Conservation (phyloP, 176 grass and related monocot species). For the Aechmea fasciata region DNA sequence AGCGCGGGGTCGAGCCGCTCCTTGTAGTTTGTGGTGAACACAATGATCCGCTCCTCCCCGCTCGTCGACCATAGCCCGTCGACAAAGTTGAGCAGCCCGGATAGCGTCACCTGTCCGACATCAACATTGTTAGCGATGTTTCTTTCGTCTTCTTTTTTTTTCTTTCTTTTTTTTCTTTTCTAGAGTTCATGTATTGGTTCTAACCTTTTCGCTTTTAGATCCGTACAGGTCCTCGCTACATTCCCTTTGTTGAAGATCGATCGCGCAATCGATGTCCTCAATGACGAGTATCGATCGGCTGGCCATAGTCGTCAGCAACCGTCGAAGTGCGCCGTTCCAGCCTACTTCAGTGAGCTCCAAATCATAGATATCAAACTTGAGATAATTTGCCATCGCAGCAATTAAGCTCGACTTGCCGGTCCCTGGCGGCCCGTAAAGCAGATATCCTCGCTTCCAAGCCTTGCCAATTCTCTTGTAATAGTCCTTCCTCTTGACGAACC, state of each 20-base stretch:
- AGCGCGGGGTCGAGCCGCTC: constrained; percentile 24
- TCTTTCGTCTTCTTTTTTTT: no score
- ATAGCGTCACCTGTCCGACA: constrained; percentile 3
- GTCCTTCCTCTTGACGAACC: constrained; percentile 63
- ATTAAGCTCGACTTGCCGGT: constrained; percentile 94
- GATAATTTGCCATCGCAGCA: constrained; percentile 83
- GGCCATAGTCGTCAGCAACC: constrained; percentile 60
- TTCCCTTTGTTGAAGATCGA: constrained; percentile 55
- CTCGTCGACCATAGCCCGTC: constrained; percentile 18
- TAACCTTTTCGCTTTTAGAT: constrained; percentile 50
- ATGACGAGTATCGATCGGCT: constrained; percentile 79
- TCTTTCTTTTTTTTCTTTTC: no score
- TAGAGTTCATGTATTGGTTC: not conserved
- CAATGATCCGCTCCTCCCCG: constrained; percentile 20
- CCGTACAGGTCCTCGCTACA: not conserved
- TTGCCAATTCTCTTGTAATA: constrained; percentile 87
- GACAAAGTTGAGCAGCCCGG: constrained; percentile 17
- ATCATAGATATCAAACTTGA: constrained; percentile 93
- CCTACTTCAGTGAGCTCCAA: constrained; percentile 73
- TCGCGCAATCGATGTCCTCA: constrained; percentile 78
- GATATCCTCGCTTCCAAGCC: constrained; percentile 86
- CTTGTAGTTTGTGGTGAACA: constrained; percentile 29
- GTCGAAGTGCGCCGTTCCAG: constrained; percentile 48
- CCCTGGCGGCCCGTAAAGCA: constrained; percentile 71
- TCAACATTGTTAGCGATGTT: not conserved